Evolutionary conservation across 768 basidiomycete species (phyloP).

Genomic region (Kwoniella heveanensis): DNA sequence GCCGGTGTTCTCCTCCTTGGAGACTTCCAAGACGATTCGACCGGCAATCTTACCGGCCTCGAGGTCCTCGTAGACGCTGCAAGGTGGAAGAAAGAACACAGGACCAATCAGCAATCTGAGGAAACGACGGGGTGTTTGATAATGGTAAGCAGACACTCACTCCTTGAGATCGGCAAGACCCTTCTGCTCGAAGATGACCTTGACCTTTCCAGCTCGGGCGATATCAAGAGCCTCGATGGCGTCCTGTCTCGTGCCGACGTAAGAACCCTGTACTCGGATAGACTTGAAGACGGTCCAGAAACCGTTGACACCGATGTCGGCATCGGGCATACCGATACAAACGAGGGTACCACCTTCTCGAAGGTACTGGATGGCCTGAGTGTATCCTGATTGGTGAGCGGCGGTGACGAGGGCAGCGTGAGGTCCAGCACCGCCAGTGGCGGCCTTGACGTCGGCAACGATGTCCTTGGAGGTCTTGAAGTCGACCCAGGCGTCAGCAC

Average conservation of each 20-base stretch:
- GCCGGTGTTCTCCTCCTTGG: slow-evolving; percentile 12
- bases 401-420: slow-evolving; percentile 62
- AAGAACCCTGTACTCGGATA: slow-evolving; percentile 56
- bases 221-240: slow-evolving; percentile 77
- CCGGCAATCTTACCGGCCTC: slow-evolving; percentile 36
- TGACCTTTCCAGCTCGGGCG: slow-evolving; percentile 71
- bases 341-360: slow-evolving; percentile 61
- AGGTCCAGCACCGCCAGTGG: slow-evolving; percentile 69
- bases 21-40: slow-evolving; percentile 29
- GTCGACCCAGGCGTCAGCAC: slow-evolving; percentile 72
- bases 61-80: slow-evolving; percentile 35
- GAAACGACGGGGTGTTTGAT: too few species aligned
- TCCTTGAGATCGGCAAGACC: slow-evolving; percentile 27
- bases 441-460: slow-evolving; percentile 66
- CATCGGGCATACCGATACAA: slow-evolving; percentile 72
- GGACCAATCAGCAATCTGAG: too few species aligned
- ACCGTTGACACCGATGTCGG: slow-evolving; percentile 57
- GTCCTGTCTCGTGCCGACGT: slow-evolving; percentile 69
- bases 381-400: slow-evolving; percentile 57
- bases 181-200: slow-evolving; percentile 28
- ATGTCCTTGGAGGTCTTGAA: slow-evolving; percentile 70
- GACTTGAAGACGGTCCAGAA: slow-evolving; percentile 55
- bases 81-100: not conserved
- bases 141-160: slow-evolving; percentile 17
- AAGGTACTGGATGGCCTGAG: slow-evolving; percentile 67